phyloP scores from a whole-genome alignment of 352 stramenopile genomes.

The Pythium utonaiense region DNA sequence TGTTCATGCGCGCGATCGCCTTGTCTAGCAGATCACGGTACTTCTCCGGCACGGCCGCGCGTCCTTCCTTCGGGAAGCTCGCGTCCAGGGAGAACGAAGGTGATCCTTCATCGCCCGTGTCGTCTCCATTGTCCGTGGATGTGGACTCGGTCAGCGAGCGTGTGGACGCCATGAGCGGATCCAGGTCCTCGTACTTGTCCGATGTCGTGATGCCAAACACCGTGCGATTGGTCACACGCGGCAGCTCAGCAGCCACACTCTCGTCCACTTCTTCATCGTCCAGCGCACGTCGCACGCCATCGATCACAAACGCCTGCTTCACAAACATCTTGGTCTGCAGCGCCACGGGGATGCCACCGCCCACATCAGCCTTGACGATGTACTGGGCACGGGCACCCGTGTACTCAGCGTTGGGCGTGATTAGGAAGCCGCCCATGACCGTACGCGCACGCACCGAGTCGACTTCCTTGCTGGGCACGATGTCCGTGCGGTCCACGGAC shows the following conservation, averaged over 20 bases:
- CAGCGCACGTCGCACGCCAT: constrained; percentile 47
- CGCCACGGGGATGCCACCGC: constrained; percentile 44
- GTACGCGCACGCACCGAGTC: constrained; percentile 48
- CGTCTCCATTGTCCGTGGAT: constrained; percentile 23
- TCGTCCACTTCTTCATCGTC: constrained; percentile 40
- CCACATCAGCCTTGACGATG: constrained; percentile 66
- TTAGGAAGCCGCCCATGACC: constrained; percentile 59
- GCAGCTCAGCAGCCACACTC: constrained; percentile 1
- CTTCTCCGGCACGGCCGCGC: constrained; percentile 39
- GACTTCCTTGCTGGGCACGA: constrained; percentile 33
- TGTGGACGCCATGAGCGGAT: not conserved
- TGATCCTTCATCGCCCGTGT: constrained; percentile 42
- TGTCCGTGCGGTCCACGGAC: constrained; percentile 29
- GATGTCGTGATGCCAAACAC: constrained; percentile 42
- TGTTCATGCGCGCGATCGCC: constrained; percentile 47
- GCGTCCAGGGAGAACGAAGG: constrained; percentile 5
- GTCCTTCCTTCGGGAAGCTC: constrained; percentile 38
- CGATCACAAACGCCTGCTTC: constrained; percentile 68
- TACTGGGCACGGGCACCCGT: constrained; percentile 51
- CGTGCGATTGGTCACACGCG: constrained; percentile 48
- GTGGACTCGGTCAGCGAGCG: constrained; percentile 13
- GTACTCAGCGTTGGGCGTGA: constrained; percentile 58
- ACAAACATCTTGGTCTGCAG: constrained; percentile 71
- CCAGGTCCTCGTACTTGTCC: constrained; percentile 22
- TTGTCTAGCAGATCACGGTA: constrained; percentile 61